Evolutionary conservation across 2,329 filamentous ascomycete genomes (phyloP).

Genomic region (Geosmithia putterillii): DNA sequence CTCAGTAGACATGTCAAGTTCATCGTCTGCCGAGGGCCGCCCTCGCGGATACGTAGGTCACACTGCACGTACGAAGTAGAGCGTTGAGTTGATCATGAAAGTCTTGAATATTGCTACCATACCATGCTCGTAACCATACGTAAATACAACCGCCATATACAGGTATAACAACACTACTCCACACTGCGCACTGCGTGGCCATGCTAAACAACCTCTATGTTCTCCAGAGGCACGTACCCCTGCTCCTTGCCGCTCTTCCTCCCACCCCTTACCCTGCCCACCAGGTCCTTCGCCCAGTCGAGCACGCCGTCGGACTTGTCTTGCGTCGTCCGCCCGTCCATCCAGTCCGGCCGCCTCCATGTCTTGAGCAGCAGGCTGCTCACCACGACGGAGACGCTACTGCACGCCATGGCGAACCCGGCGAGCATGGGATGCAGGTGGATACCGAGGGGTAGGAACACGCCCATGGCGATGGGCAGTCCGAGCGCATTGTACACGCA

Average conservation of each 20-base stretch:
- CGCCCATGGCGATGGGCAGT: conserved; percentile 90
- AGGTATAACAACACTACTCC: no score
- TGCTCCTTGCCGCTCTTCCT: conserved; percentile 31
- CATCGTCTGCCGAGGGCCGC: no score
- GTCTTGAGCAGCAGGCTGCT: conserved; percentile 75
- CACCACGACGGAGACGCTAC: conserved; percentile 79
- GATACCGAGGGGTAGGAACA: conserved; percentile 82
- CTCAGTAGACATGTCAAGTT: no score
- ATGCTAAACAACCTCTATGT: conserved; percentile 29
- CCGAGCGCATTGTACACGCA: conserved; percentile 88
- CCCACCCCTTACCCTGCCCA: conserved; percentile 12
- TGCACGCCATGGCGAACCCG: conserved; percentile 85
- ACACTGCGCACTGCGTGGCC: no score
- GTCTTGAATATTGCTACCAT: no score
- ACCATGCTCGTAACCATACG: no score
- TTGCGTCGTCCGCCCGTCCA: conserved; percentile 59
- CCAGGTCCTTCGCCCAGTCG: not conserved
- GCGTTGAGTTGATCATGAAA: no score
- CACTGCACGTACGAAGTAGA: no score
- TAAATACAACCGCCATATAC: no score
- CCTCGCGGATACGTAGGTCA: no score
- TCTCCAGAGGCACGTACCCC: conserved; percentile 48
- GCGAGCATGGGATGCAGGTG: conserved; percentile 90
- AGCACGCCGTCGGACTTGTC: conserved; percentile 43
- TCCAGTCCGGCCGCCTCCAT: conserved; percentile 78